Percentiles rank a stretch among this genome's conserved stretches.
These are phyloP conservation scores for Pseudocercospora musae DNA, from an alignment of 2,329 filamentous ascomycete genomes.

Conservation along the genomic window DNA sequence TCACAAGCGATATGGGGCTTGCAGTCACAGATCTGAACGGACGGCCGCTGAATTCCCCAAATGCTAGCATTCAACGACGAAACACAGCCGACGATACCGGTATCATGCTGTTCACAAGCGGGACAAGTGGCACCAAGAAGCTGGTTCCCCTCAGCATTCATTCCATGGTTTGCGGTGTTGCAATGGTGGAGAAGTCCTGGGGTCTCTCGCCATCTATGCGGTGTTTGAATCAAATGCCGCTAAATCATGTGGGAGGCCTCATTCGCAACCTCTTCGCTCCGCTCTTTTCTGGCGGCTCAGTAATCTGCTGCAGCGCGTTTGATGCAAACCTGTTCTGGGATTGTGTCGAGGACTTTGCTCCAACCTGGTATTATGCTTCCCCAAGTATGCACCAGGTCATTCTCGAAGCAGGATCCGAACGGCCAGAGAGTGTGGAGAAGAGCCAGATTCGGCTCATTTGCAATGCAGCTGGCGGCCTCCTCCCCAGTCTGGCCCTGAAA, in stretches of 20 bases:
- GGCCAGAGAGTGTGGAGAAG: slow-evolving; percentile 41
- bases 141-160: slow-evolving; percentile 53
- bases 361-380: slow-evolving; percentile 59
- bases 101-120: slow-evolving; percentile 56
- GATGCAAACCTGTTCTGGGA: slow-evolving; percentile 58
- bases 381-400: slow-evolving; percentile 58
- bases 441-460: slow-evolving; percentile 53
- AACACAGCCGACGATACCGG: slow-evolving; percentile 49
- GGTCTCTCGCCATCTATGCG: slow-evolving; percentile 47
- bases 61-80: slow-evolving; percentile 10
- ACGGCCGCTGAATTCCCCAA: slow-evolving; percentile 1
- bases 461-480: slow-evolving; percentile 54
- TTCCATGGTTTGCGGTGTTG: slow-evolving; percentile 51
- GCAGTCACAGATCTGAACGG: slow-evolving; percentile 27
- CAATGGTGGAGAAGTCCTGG: slow-evolving; percentile 55
- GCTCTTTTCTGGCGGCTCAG: slow-evolving; percentile 53
- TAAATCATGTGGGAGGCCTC: slow-evolving; percentile 54
- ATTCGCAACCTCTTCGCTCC: slow-evolving; percentile 56
- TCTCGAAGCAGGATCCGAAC: slow-evolving; percentile 44
- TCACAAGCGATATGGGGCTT: slow-evolving; percentile 40
- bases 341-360: slow-evolving; percentile 45
- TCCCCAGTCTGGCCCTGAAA: slow-evolving; percentile 50
- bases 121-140: slow-evolving; percentile 59
- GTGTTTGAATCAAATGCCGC: slow-evolving; percentile 59
- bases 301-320: slow-evolving; percentile 54